Conservation (phyloP, 768 basidiomycete genomes). For the Psilocybe cyanescens region DNA sequence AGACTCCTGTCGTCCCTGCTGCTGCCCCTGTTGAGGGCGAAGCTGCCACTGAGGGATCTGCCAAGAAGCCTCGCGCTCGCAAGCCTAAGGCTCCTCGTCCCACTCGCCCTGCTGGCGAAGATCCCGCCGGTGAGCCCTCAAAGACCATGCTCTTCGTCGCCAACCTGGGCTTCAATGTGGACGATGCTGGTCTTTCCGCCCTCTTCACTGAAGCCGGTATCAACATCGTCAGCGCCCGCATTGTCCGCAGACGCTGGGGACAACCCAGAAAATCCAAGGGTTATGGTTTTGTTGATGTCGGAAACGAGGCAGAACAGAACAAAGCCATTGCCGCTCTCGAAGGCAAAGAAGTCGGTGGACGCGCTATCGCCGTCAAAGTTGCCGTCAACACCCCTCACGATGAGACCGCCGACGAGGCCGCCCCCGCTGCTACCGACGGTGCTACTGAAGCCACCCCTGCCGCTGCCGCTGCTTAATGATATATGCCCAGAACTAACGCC, state of each 20-base stretch:
- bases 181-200: constrained; percentile 77
- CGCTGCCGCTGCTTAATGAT: constrained; percentile 30
- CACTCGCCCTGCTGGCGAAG: constrained; percentile 76
- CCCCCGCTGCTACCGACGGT: constrained; percentile 25
- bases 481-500: constrained; percentile 20
- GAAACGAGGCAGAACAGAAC: constrained; percentile 84
- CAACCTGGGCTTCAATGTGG: constrained; percentile 95
- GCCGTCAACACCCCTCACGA: constrained; percentile 84
- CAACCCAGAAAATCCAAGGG: constrained; percentile 90
- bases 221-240: constrained; percentile 81
- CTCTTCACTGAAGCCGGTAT: constrained; percentile 90
- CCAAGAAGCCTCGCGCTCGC: constrained; percentile 59
- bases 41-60: constrained; percentile 37
- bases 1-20: constrained; percentile 34
- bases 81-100: constrained; percentile 61
- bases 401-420: constrained; percentile 47
- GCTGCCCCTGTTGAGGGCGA: constrained; percentile 39
- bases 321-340: constrained; percentile 88
- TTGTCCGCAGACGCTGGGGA: constrained; percentile 86
- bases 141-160: constrained; percentile 93
- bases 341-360: constrained; percentile 86
- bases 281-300: constrained; percentile 97
- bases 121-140: constrained; percentile 86
- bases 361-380: constrained; percentile 91
- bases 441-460: constrained; percentile 29